These are phyloP conservation scores for Apiospora phragmitis DNA, from an alignment of 2,329 filamentous ascomycete species.

Conservation along the genomic window DNA sequence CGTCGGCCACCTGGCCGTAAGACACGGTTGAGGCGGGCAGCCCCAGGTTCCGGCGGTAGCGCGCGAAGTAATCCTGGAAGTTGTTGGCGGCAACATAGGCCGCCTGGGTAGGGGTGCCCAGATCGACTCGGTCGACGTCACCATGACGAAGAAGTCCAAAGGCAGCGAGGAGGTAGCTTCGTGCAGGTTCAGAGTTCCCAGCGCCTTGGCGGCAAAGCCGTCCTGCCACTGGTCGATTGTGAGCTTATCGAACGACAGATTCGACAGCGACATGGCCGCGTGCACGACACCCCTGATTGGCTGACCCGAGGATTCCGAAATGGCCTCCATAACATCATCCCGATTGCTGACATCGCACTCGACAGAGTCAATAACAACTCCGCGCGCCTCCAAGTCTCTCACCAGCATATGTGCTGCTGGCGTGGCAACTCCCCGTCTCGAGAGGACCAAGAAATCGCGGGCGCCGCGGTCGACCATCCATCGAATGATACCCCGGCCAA, in stretches of 20 bases:
- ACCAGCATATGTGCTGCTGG: constrained; percentile 20
- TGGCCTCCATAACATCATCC: constrained; percentile 27
- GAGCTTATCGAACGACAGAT: neutral
- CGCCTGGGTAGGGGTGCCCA: constrained; percentile 21
- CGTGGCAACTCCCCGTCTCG: constrained; percentile 25
- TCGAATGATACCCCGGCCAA: constrained; percentile 30
- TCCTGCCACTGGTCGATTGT: neutral
- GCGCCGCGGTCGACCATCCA: constrained; percentile 34
- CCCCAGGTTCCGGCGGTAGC: constrained; percentile 23
- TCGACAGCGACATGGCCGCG: constrained; percentile 9
- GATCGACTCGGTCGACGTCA: constrained; percentile 19
- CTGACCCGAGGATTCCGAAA: constrained; percentile 16
- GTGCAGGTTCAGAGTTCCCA: neutral
- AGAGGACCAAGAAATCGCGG: constrained; percentile 29
- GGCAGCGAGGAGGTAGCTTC: constrained; percentile 12
- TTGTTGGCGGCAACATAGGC: constrained; percentile 29
- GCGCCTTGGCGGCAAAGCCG: constrained; percentile 5
- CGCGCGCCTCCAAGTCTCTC: constrained; percentile 22
- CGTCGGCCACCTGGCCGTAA: constrained; percentile 24
- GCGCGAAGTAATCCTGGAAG: constrained; percentile 30
- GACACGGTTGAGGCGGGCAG: constrained; percentile 25
- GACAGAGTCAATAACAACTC: constrained; percentile 26
- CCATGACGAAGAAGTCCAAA: constrained; percentile 30
- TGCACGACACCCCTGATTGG: constrained; percentile 6
- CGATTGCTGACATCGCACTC: constrained; percentile 31